Conservation (phyloP, 768 basidiomycete species). For the Omphalotus guepiniiformis region DNA sequence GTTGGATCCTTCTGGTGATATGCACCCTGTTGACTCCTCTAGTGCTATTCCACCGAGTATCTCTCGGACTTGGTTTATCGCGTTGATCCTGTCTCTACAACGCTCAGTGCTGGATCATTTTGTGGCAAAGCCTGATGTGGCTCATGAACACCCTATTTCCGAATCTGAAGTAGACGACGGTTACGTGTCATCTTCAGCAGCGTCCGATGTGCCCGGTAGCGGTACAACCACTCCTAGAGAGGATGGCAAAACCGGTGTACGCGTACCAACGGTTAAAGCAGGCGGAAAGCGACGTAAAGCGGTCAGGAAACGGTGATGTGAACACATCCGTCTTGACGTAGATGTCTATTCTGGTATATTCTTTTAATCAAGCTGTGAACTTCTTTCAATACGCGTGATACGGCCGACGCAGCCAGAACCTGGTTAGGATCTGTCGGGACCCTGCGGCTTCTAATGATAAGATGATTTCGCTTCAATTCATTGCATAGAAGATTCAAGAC, state of each 20-base stretch:
- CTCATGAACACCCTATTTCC: neutral
- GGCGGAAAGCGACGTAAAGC: slow-evolving; percentile 65
- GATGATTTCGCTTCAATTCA: too few relatives aligned
- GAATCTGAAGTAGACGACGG: slow-evolving; percentile 23
- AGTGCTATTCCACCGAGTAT: slow-evolving; percentile 57
- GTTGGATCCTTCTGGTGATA: slow-evolving; percentile 58
- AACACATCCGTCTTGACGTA: too few relatives aligned
- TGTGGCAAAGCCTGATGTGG: neutral
- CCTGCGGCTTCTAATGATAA: too few relatives aligned
- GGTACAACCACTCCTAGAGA: slow-evolving; percentile 35
- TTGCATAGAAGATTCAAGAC: too few relatives aligned
- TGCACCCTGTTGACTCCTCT: slow-evolving; percentile 54
- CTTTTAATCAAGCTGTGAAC: too few relatives aligned
- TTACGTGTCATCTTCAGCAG: slow-evolving; percentile 37
- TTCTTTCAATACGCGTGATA: too few relatives aligned
- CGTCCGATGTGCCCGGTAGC: slow-evolving; percentile 41
- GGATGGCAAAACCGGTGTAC: slow-evolving; percentile 25
- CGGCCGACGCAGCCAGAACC: too few relatives aligned
- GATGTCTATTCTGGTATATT: too few relatives aligned
- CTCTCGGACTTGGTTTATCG: slow-evolving; percentile 66
- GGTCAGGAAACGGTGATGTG: slow-evolving; percentile 41
- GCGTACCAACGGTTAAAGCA: slow-evolving; percentile 43
- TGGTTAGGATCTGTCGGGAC: too few relatives aligned
- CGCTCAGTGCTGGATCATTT: neutral
- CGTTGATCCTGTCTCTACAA: slow-evolving; percentile 34